phyloP scores from a whole-genome alignment of 805 yeast species.

The Ogataea allantospora region DNA sequence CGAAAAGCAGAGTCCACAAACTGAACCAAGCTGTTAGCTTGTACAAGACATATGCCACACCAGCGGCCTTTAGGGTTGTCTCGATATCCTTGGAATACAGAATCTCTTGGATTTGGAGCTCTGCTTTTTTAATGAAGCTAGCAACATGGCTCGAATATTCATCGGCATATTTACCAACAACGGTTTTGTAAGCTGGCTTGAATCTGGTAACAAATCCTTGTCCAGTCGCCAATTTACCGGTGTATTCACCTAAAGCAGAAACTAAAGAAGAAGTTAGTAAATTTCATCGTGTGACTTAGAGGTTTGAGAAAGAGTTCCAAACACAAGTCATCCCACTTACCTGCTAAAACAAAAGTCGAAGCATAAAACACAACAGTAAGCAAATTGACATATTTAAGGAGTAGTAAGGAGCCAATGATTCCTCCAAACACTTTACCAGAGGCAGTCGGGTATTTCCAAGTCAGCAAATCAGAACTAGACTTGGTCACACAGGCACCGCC shows the following conservation, averaged over 20 bases:
- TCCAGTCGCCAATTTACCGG: slow-evolving; percentile 71
- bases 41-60: slow-evolving; percentile 60
- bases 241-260: slow-evolving; percentile 75
- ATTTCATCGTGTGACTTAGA: slow-evolving; percentile 3
- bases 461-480: slow-evolving; percentile 41
- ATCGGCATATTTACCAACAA: slow-evolving; percentile 29
- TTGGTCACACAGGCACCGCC: slow-evolving; percentile 33
- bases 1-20: slow-evolving; percentile 61
- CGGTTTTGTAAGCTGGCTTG: slow-evolving; percentile 53
- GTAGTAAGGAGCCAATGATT: slow-evolving; percentile 50
- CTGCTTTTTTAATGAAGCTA: slow-evolving; percentile 45
- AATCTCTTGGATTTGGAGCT: slow-evolving; percentile 52
- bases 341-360: slow-evolving; percentile 51
- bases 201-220: slow-evolving; percentile 76
- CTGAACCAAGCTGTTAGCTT: slow-evolving; percentile 75
- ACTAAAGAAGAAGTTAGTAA: slow-evolving; percentile 25
- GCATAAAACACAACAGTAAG: slow-evolving; percentile 59
- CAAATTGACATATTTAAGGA: slow-evolving; percentile 63
- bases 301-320: slow-evolving; percentile 1
- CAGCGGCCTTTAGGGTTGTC: slow-evolving; percentile 71
- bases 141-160: slow-evolving; percentile 36
- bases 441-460: slow-evolving; percentile 74
- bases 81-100: slow-evolving; percentile 69
- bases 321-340: slow-evolving; percentile 20
- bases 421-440: slow-evolving; percentile 77